A percentile compares a stretch with the other conserved stretches of the same genome.
phyloP scores from a whole-genome alignment of 2,329 filamentous ascomycete species.

The Aspergillus japonicus region DNA sequence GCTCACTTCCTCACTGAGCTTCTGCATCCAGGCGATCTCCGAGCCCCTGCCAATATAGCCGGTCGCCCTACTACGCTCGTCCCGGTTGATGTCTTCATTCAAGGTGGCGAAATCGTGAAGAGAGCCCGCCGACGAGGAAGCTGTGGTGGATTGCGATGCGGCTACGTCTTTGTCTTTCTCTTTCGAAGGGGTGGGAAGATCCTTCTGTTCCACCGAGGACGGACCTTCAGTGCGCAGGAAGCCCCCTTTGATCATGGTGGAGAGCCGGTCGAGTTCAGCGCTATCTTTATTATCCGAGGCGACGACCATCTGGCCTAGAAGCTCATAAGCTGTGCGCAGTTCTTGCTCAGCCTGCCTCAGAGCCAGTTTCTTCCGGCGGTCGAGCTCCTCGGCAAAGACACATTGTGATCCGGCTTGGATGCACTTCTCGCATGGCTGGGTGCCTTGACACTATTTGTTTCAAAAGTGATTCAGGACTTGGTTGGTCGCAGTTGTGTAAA shows the following conservation, averaged over 20 bases:
- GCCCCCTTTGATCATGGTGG: neutral
- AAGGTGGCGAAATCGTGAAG: conserved; percentile 1
- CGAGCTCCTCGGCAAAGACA: neutral
- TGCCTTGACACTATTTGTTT: conserved; percentile 1
- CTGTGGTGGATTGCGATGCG: neutral
- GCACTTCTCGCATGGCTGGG: conserved; percentile 2
- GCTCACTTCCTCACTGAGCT: neutral
- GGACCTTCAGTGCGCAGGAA: neutral
- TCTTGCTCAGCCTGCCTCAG: conserved; percentile 2
- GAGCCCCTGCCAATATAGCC: conserved; percentile 9
- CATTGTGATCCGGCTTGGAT: neutral
- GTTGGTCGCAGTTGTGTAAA: too few species aligned
- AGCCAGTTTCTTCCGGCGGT: conserved; percentile 3
- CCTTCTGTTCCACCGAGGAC: neutral
- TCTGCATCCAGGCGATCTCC: conserved; percentile 8
- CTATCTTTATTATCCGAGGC: neutral
- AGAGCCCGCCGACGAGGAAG: neutral
- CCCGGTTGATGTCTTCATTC: conserved; percentile 6
- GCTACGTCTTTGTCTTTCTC: neutral
- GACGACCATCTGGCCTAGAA: neutral
- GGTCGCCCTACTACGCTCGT: neutral
- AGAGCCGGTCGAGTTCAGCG: neutral
- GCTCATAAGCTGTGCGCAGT: neutral
- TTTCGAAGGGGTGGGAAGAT: neutral
- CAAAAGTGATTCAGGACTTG: neutral